A percentile compares a stretch with the other conserved stretches of the same genome.
These are phyloP conservation scores for Iberis pinnata DNA, from an alignment of 345 rosid species.

Conservation along the genomic window DNA sequence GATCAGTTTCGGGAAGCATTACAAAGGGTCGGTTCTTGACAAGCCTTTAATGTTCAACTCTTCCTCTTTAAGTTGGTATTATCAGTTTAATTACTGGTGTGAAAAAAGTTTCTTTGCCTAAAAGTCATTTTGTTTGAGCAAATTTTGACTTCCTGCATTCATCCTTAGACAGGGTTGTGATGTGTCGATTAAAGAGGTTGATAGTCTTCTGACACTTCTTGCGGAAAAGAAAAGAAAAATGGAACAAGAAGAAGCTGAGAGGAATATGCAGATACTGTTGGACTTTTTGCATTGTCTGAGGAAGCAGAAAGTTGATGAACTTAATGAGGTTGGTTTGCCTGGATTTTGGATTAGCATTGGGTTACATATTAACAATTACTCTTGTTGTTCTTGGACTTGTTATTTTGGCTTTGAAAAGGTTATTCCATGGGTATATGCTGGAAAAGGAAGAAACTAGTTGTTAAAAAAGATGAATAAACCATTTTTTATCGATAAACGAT, in stretches of 20 bases:
- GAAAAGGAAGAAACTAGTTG: constrained; percentile 1
- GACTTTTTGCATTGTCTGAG: constrained; percentile 77
- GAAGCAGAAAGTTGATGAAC: constrained; percentile 87
- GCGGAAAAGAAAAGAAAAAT: constrained; percentile 85
- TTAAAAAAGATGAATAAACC: background rate
- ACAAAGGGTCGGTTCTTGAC: constrained; percentile 50
- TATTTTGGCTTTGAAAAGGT: background rate
- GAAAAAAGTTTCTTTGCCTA: background rate
- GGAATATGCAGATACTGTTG: constrained; percentile 91
- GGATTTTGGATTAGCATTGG: constrained; percentile 3
- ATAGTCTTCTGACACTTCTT: constrained; percentile 59
- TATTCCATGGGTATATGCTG: background rate
- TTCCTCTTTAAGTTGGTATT: background rate
- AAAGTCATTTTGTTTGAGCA: constrained; percentile 2
- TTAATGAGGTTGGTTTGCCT: constrained; percentile 60
- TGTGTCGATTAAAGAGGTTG: constrained; percentile 85
- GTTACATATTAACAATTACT: background rate
- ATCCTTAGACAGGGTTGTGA: constrained; percentile 75
- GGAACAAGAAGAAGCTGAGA: constrained; percentile 98
- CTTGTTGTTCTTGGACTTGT: background rate
- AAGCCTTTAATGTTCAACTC: background rate
- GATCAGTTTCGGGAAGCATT: constrained; percentile 59
- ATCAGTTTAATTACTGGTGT: background rate
- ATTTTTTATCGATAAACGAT: no score
- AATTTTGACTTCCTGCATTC: constrained; percentile 22